Evolutionary conservation across 2,329 filamentous ascomycete genomes (phyloP), one percentile per base, ranked within the genome.

Genomic region (Ceratocystis variospora): DNA sequence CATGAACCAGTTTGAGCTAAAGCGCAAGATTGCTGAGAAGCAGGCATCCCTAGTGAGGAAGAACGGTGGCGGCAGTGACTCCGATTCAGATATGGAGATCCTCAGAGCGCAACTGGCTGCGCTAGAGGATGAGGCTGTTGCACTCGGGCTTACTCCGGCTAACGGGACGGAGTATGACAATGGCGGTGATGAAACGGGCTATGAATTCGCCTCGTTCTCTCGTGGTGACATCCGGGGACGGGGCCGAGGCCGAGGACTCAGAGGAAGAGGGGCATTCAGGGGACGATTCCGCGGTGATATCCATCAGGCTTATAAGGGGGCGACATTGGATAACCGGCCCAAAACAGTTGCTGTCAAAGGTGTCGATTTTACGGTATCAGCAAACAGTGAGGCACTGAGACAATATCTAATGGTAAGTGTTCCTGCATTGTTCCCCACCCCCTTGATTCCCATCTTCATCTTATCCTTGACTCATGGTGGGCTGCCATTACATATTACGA

Each of bases 271-370:
- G 73, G 72, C 31, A 71, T 74, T 6, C 22, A 50, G 65, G 15
- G 50, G 66, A 22, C 59, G 48, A n/a, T 67, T 62, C 46, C 63
- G 66, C 1, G 66, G 78, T 57, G 79, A 80, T 41, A 77, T 80
- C 68, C 80, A 81, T 61, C 79, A 80, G 2, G 81, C 80, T 0
- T 85, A 85, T 70, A 83, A 80, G 3, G 79, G 81, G 41, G 87
- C 86, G 70, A 86, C 87, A 19, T 79, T 94, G 25, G 89, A 94
- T 72, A 91, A 92, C 73, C 80, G 89, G 57, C 86, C 89, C 0
- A 87, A 83, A 73, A 85, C 81, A 68, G 77, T 94, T 8, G 80
- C 82, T 5, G 76, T 93, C 28, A 79, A 79, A 6, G 87, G 84
- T 2, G 80, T 84, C 10, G 84, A 85, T 74, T 85, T 87, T 72